Evolutionary conservation across 2,329 filamentous ascomycete species (phyloP).

Genomic region (Sarocladium brachiariae): DNA sequence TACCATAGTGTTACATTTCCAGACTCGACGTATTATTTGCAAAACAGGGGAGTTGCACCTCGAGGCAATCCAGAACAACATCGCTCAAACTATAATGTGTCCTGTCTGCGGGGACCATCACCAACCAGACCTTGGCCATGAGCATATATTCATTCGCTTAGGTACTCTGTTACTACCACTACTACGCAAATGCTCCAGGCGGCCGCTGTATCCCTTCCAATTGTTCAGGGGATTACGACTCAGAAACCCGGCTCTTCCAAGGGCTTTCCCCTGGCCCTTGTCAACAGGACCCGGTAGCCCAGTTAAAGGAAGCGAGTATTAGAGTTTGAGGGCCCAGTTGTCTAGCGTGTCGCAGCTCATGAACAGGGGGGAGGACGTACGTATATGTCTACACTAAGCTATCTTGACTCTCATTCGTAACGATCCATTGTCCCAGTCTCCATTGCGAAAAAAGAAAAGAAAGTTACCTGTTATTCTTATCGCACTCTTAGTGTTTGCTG

Average conservation of each 20-base stretch:
- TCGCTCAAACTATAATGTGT: neutral
- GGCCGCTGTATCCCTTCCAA: neutral
- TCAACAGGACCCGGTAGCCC: neutral
- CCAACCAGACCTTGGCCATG: neutral
- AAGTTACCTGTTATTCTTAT: no score
- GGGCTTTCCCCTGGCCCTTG: neutral
- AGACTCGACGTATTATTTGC: neutral
- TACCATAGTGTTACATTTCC: neutral
- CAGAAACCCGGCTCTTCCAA: neutral
- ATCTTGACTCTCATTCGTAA: no score
- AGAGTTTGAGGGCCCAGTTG: neutral
- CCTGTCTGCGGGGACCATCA: neutral
- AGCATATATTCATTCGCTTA: neutral
- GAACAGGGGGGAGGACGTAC: neutral
- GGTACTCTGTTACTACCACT: no score
- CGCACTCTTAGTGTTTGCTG: no score
- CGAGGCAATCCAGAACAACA: neutral
- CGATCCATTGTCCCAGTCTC: no score
- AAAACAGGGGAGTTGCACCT: neutral
- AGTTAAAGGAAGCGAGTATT: neutral
- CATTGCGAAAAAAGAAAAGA: no score
- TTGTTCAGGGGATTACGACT: neutral
- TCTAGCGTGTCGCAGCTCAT: neutral
- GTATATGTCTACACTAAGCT: neutral
- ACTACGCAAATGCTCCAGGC: neutral